Percentiles rank a stretch among this genome's conserved stretches.
These are phyloP conservation scores for Lipomyces orientalis DNA, from an alignment of 805 yeast genomes.

Conservation along the genomic window DNA sequence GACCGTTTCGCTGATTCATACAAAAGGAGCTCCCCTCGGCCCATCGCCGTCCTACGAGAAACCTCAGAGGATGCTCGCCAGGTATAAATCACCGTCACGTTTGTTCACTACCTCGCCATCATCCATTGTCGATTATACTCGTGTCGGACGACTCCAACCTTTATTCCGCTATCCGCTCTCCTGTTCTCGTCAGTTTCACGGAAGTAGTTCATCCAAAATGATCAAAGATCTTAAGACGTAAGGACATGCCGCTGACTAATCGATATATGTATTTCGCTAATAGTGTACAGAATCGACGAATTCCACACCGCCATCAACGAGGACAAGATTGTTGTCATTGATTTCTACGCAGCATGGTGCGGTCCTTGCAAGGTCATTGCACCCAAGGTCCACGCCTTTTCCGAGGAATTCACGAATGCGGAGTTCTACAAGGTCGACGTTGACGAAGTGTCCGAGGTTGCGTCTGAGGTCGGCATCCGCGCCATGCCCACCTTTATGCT, in stretches of 20 bases:
- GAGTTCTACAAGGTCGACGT: slow-evolving; percentile 91
- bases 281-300: slow-evolving; percentile 51
- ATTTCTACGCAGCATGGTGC: slow-evolving; percentile 98
- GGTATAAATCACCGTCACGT: neutral
- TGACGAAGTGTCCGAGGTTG: slow-evolving; percentile 74
- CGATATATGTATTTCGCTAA: neutral
- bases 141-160: neutral
- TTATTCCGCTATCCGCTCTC: neutral
- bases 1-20: neutral
- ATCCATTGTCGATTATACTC: neutral
- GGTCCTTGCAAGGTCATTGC: slow-evolving; percentile 99
- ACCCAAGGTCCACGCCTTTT: slow-evolving; percentile 85
- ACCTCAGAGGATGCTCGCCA: neutral
- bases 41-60: neutral
- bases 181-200: slow-evolving; percentile 11
- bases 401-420: slow-evolving; percentile 56
- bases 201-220: slow-evolving; percentile 21
- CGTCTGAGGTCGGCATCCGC: slow-evolving; percentile 70
- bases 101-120: neutral
- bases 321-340: slow-evolving; percentile 84
- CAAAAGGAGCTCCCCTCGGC: neutral
- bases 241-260: neutral
- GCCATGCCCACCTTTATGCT: slow-evolving; percentile 74
- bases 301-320: slow-evolving; percentile 68
- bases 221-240: slow-evolving; percentile 34